Percentiles rank a stretch among this genome's conserved stretches.
phyloP scores from a whole-genome alignment of 2,329 filamentous ascomycete species.

The Pseudohalonectria lignicola region DNA sequence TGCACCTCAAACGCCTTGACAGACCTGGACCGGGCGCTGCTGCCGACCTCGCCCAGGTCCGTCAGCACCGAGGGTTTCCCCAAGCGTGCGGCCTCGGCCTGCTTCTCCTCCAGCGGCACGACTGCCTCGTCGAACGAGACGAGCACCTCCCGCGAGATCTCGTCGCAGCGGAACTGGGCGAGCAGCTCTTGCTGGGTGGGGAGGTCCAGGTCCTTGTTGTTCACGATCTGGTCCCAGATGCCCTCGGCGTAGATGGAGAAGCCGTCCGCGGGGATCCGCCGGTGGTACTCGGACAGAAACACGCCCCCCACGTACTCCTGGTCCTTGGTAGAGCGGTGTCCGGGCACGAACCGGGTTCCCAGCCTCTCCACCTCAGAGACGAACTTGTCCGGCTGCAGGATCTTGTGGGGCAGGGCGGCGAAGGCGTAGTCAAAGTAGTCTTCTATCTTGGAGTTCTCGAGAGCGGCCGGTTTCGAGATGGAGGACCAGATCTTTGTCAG shows the following conservation, averaged over 20 bases:
- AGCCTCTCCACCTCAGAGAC: slow-evolving; percentile 68
- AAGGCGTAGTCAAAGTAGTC: slow-evolving; percentile 99
- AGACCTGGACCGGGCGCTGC: slow-evolving; percentile 57
- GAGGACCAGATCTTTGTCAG: slow-evolving; percentile 85
- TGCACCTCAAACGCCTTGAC: slow-evolving; percentile 81
- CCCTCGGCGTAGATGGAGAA: slow-evolving; percentile 88
- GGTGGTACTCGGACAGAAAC: slow-evolving; percentile 89
- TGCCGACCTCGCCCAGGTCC: slow-evolving; percentile 65
- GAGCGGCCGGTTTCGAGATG: slow-evolving; percentile 79
- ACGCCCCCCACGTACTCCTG: slow-evolving; percentile 69
- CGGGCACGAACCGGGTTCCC: slow-evolving; percentile 70
- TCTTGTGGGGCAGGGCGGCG: slow-evolving; percentile 90
- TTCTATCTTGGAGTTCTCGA: slow-evolving; percentile 82
- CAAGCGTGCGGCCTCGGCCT: slow-evolving; percentile 61
- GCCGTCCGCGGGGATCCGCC: slow-evolving; percentile 93
- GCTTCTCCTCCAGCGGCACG: slow-evolving; percentile 72
- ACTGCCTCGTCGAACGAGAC: slow-evolving; percentile 75
- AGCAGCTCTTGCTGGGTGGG: slow-evolving; percentile 95
- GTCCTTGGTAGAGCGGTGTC: slow-evolving; percentile 64
- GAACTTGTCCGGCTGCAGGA: slow-evolving; percentile 89
- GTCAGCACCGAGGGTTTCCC: slow-evolving; percentile 65
- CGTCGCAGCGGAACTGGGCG: slow-evolving; percentile 94
- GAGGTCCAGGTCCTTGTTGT: slow-evolving; percentile 95
- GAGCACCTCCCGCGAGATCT: slow-evolving; percentile 85
- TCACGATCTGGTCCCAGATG: slow-evolving; percentile 96